Evolutionary conservation across 2,329 filamentous ascomycete genomes (phyloP).

Genomic region (Ophiostoma sp.): DNA sequence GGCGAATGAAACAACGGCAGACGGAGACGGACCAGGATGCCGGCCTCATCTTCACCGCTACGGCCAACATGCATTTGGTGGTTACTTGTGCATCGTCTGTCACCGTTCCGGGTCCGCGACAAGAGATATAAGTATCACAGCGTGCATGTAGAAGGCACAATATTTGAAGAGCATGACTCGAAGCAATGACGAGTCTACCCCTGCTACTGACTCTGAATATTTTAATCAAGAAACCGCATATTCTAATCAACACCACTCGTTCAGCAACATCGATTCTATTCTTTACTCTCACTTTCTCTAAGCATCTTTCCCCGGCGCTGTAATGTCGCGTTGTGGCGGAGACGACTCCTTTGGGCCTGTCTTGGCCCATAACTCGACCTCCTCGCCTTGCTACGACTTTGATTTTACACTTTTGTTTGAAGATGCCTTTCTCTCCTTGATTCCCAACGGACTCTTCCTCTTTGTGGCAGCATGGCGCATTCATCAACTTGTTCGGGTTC

Average conservation of each 20-base stretch:
- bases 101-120: neutral
- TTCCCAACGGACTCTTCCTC: neutral
- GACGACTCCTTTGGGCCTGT: neutral
- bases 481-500: neutral
- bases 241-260: neutral
- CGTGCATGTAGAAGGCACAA: neutral
- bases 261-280: neutral
- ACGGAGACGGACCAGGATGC: neutral
- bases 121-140: neutral
- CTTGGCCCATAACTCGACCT: neutral
- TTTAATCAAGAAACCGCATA: no score
- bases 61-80: neutral
- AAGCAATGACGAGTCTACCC: neutral
- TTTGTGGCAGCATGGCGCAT: neutral
- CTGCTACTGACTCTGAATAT: no score
- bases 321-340: neutral
- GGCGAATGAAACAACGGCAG: neutral
- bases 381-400: neutral
- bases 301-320: neutral
- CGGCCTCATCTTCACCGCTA: neutral
- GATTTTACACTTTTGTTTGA: neutral
- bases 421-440: neutral
- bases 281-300: neutral
- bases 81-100: neutral
- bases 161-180: neutral